These are phyloP conservation scores for Agaricus sinodeliciosus DNA, from an alignment of 768 basidiomycete species.

Conservation along the genomic window DNA sequence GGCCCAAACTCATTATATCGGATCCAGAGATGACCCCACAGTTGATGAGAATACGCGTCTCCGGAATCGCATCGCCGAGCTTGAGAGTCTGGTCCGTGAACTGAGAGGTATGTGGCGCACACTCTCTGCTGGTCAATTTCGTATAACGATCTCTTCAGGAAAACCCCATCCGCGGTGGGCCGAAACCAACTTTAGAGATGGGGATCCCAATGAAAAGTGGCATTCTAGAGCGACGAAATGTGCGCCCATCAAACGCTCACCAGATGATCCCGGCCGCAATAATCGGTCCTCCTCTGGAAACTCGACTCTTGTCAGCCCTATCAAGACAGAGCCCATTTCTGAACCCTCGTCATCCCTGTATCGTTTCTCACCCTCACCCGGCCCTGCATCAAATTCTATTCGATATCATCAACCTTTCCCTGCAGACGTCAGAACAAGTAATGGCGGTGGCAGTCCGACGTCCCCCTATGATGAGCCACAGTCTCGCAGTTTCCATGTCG, in stretches of 20 bases:
- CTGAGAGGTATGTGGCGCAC: conserved; percentile 51
- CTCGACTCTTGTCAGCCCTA: conserved; percentile 47
- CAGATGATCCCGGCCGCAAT: conserved; percentile 13
- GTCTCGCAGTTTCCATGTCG: conserved; percentile 16
- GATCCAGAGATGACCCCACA: conserved; percentile 71
- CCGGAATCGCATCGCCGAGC: conserved; percentile 83
- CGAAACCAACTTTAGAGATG: conserved; percentile 70
- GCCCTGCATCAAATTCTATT: conserved; percentile 30
- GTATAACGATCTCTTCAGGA: conserved; percentile 32
- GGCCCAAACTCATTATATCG: not conserved
- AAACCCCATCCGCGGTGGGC: conserved; percentile 89
- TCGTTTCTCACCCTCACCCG: conserved; percentile 62
- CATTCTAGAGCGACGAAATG: conserved; percentile 78
- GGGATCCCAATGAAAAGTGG: conserved; percentile 81
- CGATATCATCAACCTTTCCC: conserved; percentile 44
- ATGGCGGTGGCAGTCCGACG: conserved; percentile 12
- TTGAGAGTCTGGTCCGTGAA: conserved; percentile 88
- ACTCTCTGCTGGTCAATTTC: not conserved
- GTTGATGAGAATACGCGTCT: conserved; percentile 84
- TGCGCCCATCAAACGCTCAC: conserved; percentile 28
- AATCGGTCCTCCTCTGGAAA: conserved; percentile 22
- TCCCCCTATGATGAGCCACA: conserved; percentile 19
- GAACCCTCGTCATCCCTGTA: conserved; percentile 53
- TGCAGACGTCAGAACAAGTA: conserved; percentile 27
- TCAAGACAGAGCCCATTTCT: conserved; percentile 57